These are phyloP conservation scores for Yamadazyma endophytica DNA, from an alignment of 805 yeast genomes.

Conservation along the genomic window DNA sequence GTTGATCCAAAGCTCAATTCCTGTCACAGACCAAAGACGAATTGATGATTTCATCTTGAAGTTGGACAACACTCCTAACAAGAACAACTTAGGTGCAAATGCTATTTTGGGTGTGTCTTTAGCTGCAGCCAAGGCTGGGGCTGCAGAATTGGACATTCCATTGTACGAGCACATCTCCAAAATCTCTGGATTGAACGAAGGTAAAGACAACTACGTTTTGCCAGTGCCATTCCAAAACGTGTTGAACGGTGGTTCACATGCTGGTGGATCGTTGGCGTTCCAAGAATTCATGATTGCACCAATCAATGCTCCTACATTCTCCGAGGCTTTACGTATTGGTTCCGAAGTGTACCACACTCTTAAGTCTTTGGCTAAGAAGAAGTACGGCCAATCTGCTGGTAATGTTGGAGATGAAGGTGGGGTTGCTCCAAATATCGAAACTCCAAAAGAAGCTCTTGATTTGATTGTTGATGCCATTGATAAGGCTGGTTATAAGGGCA, in stretches of 20 bases:
- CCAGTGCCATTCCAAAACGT: constrained; percentile 22
- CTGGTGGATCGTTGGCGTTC: constrained; percentile 21
- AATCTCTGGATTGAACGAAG: constrained; percentile 10
- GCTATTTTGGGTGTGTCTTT: constrained; percentile 19
- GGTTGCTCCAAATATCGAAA: constrained; percentile 16
- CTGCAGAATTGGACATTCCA: constrained; percentile 15
- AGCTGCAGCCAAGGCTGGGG: constrained; percentile 19
- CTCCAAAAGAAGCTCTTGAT: constrained; percentile 18
- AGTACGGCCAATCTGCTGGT: constrained; percentile 18
- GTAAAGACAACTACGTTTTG: constrained; percentile 10
- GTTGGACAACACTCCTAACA: constrained; percentile 18
- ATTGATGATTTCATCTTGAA: constrained; percentile 14
- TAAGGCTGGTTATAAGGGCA: constrained; percentile 15
- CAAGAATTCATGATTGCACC: constrained; percentile 24
- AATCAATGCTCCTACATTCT: constrained; percentile 11
- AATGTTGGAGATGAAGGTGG: constrained; percentile 25
- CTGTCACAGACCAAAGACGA: constrained; percentile 11
- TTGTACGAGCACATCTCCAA: constrained; percentile 17
- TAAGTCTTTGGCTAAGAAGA: constrained; percentile 15
- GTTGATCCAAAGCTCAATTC: constrained; percentile 11
- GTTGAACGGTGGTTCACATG: constrained; percentile 20
- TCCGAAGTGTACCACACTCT: constrained; percentile 18
- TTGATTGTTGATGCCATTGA: constrained; percentile 16
- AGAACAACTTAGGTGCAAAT: constrained; percentile 19
- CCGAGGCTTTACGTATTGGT: constrained; percentile 17